Evolutionary conservation across 495 filamentous ascomycete species (phyloP).

Genomic region (Darksidea phi): DNA sequence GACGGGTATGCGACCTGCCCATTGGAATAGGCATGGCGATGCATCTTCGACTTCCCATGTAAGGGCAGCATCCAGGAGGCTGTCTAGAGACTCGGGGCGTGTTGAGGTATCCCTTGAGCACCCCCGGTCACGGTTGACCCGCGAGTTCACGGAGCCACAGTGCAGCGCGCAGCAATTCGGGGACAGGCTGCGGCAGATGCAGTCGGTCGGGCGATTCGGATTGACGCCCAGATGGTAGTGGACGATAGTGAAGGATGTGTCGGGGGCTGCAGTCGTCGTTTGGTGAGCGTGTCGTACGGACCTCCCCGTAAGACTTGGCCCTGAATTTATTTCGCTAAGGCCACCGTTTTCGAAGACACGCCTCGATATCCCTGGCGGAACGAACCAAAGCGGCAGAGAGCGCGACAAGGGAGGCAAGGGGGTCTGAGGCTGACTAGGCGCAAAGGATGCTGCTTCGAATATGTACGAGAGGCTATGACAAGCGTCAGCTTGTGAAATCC

Average conservation of each 20-base stretch:
- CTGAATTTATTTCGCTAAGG: constrained; percentile 34
- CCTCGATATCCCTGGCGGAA: constrained; percentile 5
- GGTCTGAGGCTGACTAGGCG: background rate
- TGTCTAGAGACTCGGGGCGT: constrained; percentile 1
- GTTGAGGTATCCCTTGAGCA: constrained; percentile 34
- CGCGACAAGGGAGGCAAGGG: constrained; percentile 6
- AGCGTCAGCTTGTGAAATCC: too few species aligned
- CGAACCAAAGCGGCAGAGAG: constrained; percentile 1
- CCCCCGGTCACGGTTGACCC: constrained; percentile 34
- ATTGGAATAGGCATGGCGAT: constrained; percentile 67
- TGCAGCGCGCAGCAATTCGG: constrained; percentile 7
- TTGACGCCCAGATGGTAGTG: constrained; percentile 19
- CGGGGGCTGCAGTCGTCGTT: background rate
- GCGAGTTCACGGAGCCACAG: constrained; percentile 21
- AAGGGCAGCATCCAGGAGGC: constrained; percentile 40
- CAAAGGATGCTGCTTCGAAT: background rate
- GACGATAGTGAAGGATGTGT: background rate
- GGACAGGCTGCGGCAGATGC: background rate
- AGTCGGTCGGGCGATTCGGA: constrained; percentile 3
- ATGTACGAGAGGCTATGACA: too few species aligned
- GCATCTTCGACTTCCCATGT: constrained; percentile 53
- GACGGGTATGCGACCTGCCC: constrained; percentile 66
- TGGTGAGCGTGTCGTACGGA: background rate
- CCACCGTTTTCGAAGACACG: constrained; percentile 23
- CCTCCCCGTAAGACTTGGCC: constrained; percentile 18